Evolutionary conservation across 73 alveolate species (phyloP), one percentile per base, ranked within the genome.

Genomic region (Breviolum minutum): DNA sequence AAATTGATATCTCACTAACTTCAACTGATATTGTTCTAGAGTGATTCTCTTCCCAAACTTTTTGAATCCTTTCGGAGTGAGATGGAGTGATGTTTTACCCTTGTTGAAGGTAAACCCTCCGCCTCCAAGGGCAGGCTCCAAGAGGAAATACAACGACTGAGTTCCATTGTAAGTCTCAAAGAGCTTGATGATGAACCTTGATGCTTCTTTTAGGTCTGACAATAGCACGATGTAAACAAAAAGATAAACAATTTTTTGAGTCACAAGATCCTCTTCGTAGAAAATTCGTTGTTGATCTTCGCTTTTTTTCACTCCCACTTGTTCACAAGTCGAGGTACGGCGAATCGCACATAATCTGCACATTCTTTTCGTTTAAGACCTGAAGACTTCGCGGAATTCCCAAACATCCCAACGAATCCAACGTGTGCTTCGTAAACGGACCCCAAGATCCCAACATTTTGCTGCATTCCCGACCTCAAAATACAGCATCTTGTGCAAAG

Each of bases 91-190:
- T 40, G 54, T 40, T 40, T 40, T 40, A 40, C n/a, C n/a, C n/a
- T n/a, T 40, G 54, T 40, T 3, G 3, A 40, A 40, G 54, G 54
- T 40, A 40, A 40, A 40, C 54, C 54, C 3, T 40, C 54, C 54
- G 95, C 95, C 95, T 73, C 97, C 97, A 16, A 91, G 97, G 22
- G 97, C 97, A 7, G 97, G 89, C 88, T 91, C 97, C 90, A 91
- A 26, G n/a, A 91, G 88, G 79, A 91, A 91, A 63, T 91, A 91
- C 48, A 91, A 79, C 17, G 97, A 91, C 71, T 91, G 97, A 29
- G 97, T 74, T 32, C 97, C 97, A 17, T 91, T 91, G 97, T 91
- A 91, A 20, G 97, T 91, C 80, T 71, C 97, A n/a, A 70, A 91
- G 89, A 91, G 97, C 97, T 91, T 91, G 97, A 91, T 68, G 66